Conservation (phyloP, 345 rosid genomes). For the Murraya paniculata region DNA sequence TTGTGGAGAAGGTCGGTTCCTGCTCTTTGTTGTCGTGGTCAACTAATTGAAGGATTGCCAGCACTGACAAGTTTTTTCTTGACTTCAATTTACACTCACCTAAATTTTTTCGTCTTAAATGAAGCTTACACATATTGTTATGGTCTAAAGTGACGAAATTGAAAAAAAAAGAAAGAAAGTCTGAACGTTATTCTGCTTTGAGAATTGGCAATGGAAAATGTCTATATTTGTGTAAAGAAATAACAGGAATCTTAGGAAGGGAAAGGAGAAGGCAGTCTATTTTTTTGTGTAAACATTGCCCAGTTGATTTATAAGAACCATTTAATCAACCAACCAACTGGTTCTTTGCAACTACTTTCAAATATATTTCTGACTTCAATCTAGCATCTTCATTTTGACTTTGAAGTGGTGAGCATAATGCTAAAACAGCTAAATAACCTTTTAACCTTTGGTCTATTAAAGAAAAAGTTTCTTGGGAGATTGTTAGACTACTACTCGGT, state of each 20-base stretch:
- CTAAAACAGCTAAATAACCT: neutral
- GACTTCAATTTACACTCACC: neutral
- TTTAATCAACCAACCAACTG: neutral
- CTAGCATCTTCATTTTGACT: neutral
- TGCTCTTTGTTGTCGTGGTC: neutral
- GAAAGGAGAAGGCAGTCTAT: neutral
- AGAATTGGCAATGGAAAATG: neutral
- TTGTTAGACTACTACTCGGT: neutral
- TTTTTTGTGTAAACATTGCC: neutral
- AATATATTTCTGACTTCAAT: neutral
- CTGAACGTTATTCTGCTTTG: neutral
- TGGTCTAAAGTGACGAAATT: neutral
- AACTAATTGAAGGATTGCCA: neutral
- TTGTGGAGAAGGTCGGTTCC: neutral
- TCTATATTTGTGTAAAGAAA: neutral
- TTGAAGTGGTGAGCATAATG: neutral
- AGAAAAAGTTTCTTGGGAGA: neutral
- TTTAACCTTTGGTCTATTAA: neutral
- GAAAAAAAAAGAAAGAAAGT: neutral
- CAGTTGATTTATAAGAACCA: neutral
- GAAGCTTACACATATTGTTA: neutral
- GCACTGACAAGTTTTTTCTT: slow-evolving; percentile 1
- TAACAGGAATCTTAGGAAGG: neutral
- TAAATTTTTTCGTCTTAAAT: neutral
- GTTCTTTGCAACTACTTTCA: neutral